These are phyloP conservation scores for Teratosphaeriaceae sp. DNA, from an alignment of 2,329 filamentous ascomycete species.

Conservation along the genomic window DNA sequence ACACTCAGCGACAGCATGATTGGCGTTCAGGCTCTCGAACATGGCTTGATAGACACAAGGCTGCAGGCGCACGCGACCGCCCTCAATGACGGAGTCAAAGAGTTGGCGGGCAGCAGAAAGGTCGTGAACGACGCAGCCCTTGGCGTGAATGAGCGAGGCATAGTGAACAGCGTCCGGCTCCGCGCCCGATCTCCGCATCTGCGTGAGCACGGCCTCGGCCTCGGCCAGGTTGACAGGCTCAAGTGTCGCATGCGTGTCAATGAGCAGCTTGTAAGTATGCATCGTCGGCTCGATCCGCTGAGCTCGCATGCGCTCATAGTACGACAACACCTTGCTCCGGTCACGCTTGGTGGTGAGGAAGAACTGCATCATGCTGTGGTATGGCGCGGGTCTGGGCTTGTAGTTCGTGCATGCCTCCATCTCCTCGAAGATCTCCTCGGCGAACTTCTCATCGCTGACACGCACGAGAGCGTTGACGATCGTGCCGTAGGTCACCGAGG, in stretches of 20 bases:
- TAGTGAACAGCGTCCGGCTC: constrained; percentile 90
- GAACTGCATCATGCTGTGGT: constrained; percentile 99
- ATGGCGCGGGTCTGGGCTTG: constrained; percentile 92
- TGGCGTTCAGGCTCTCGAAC: constrained; percentile 96
- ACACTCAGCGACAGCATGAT: constrained; percentile 67
- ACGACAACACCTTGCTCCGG: constrained; percentile 83
- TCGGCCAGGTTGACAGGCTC: constrained; percentile 86
- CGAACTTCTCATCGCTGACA: constrained; percentile 95
- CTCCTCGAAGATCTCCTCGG: constrained; percentile 95
- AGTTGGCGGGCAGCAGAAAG: constrained; percentile 73
- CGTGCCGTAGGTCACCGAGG: constrained; percentile 95
- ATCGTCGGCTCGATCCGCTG: constrained; percentile 84
- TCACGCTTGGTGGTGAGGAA: constrained; percentile 97
- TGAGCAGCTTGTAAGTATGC: constrained; percentile 95
- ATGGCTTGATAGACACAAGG: constrained; percentile 91
- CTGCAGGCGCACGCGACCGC: constrained; percentile 61
- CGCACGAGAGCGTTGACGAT: constrained; percentile 97
- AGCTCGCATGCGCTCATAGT: constrained; percentile 89
- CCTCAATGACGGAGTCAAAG: constrained; percentile 73
- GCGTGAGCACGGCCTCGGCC: constrained; percentile 73
- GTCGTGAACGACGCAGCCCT: constrained; percentile 89
- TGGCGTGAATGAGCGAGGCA: constrained; percentile 89
- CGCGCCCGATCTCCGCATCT: constrained; percentile 68
- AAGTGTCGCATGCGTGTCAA: constrained; percentile 90
- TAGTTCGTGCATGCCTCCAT: constrained; percentile 99